phyloP scores from a whole-genome alignment of 1,284 basidiomycete genomes.

The Coniferiporia sulphurascens region DNA sequence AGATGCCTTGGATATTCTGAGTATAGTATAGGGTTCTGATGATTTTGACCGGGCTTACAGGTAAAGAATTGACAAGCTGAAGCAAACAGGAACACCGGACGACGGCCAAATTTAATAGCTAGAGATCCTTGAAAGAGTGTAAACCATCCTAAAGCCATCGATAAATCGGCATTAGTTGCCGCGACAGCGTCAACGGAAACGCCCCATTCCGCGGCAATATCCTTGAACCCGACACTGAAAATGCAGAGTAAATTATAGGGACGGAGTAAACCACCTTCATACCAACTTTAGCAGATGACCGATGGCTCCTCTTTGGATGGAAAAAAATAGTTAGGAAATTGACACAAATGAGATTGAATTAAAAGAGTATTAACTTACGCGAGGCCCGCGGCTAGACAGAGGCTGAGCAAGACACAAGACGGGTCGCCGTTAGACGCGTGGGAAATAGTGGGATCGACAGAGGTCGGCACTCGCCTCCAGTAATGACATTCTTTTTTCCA shows the following conservation, averaged over 20 bases:
- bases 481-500: slow-evolving; percentile 13
- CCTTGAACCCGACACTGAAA: slow-evolving; percentile 12
- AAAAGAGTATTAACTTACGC: background rate
- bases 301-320: background rate
- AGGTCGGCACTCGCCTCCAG: slow-evolving; percentile 2
- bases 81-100: slow-evolving; percentile 12
- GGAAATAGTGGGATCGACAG: background rate
- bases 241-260: background rate
- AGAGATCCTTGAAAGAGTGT: slow-evolving; percentile 12
- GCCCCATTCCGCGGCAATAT: slow-evolving; percentile 12
- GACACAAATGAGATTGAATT: background rate
- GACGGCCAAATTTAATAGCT: slow-evolving; percentile 12
- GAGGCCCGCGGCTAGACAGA: slow-evolving; percentile 9
- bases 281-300: slow-evolving; percentile 8
- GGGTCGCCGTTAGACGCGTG: background rate
- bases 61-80: slow-evolving; percentile 6
- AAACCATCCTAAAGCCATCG: slow-evolving; percentile 10
- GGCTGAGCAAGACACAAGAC: background rate
- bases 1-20: background rate
- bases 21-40: background rate
- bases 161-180: slow-evolving; percentile 10
- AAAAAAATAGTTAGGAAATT: background rate
- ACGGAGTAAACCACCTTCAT: background rate
- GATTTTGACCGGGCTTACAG: slow-evolving; percentile 1
- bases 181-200: slow-evolving; percentile 3